Base-by-base conservation (phyloP, 2,329 filamentous ascomycete species). In the Trichophyton equinum region DNA sequence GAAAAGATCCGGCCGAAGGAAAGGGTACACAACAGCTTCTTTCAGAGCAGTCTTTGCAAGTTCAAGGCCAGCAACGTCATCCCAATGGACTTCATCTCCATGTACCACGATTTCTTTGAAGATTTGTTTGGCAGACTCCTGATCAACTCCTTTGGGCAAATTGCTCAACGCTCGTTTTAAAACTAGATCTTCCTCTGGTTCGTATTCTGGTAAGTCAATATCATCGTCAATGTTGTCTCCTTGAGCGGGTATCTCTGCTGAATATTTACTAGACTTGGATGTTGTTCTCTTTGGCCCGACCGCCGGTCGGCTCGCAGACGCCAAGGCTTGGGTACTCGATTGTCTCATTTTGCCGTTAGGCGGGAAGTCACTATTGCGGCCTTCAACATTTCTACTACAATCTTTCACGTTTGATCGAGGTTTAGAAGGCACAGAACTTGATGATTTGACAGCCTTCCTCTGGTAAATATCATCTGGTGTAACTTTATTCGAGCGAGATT, bases 1-100 rank as follows among this genome's bases (percentile, higher is more conserved):
- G 76, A 99, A 99, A 1, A 99, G 77, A 73, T 99, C 94, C 1
- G 94, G 94, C 1, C 94, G 87, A 9, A 99, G 77, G 71, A 99
- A 97, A 0, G 94, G 94, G 68, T 99, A 99, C 1, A 99, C 92
- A 1, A 99, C 94, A 0, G 91, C 91, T 74, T 99, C 94, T 69
- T 95, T 92, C 57, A 99, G 77, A 0, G 94, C 91, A 60, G 85
- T 89, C 71, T 99, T 99, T 38, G 94, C 94, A 59, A 88, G 82
- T 57, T 96, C 89, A 3, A 99, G 77, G 0, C 94, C 94, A 0
- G 94, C 91, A 61, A 99, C 88, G 70, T 99, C 94, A 56, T 84
- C 82, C 94, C 94, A 99, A 68, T 88, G 89, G 1, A 99, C 94
- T 70, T 95, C 88, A 67, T 99, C 94, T 5, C 94, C 94, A 64